Conservation (phyloP, 2,329 filamentous ascomycete genomes). For the Clonostachys rhizophaga region DNA sequence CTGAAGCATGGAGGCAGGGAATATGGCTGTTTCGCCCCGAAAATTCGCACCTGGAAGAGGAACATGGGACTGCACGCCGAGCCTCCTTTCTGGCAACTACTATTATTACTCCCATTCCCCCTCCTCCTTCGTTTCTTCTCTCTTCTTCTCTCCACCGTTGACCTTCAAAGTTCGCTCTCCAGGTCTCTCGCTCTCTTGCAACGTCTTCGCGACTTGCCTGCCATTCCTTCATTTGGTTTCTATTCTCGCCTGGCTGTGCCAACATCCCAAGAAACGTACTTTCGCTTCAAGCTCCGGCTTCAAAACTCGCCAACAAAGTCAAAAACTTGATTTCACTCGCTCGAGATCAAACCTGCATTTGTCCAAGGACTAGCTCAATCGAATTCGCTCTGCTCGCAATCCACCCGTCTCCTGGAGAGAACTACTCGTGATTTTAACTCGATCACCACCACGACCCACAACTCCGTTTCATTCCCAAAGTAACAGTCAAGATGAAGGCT, state of each 20-base stretch:
- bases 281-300: background rate
- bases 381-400: slow-evolving; percentile 5
- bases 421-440: no score
- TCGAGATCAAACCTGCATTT: background rate
- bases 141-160: slow-evolving; percentile 1
- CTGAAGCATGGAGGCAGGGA: no score
- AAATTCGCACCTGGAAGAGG: no score
- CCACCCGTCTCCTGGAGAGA: slow-evolving; percentile 1
- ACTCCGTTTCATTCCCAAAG: background rate
- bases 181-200: slow-evolving; percentile 1
- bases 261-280: slow-evolving; percentile 3
- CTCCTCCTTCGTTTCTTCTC: background rate
- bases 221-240: background rate
- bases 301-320: background rate
- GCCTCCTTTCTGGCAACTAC: no score
- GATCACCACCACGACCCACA: background rate
- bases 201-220: background rate
- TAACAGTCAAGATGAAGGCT: slow-evolving; percentile 40
- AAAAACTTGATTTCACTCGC: background rate
- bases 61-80: no score
- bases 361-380: slow-evolving; percentile 4
- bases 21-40: no score
- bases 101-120: no score
- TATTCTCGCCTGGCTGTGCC: slow-evolving; percentile 1
- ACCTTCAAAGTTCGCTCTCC: slow-evolving; percentile 3